phyloP scores from a whole-genome alignment of 805 yeast species.

The Wickerhamiella azyma region DNA sequence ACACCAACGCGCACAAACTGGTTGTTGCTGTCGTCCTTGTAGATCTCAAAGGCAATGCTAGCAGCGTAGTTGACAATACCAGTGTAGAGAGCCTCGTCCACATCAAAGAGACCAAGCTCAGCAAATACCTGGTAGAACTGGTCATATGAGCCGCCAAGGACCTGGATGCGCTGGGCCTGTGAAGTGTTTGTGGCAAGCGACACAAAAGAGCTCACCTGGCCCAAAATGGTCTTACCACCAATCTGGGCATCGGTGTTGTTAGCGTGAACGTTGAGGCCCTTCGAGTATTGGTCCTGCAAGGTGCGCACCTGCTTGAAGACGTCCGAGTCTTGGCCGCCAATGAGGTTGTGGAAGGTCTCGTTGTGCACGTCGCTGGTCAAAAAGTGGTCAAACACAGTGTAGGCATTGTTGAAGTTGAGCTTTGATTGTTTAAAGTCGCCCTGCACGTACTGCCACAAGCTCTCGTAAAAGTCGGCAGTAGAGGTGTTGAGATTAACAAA shows the following conservation, averaged over 20 bases:
- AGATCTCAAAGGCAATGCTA: conserved; percentile 33
- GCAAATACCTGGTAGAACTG: conserved; percentile 32
- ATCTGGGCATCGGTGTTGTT: conserved; percentile 25
- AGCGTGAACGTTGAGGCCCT: conserved; percentile 27
- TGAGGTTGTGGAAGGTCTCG: conserved; percentile 25
- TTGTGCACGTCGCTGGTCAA: conserved; percentile 32
- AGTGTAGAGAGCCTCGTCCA: conserved; percentile 28
- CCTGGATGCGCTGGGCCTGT: conserved; percentile 28
- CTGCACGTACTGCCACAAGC: conserved; percentile 21
- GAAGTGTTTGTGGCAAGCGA: conserved; percentile 27
- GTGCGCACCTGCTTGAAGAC: conserved; percentile 23
- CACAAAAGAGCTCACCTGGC: conserved; percentile 26
- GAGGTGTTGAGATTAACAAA: conserved; percentile 27
- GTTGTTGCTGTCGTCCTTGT: conserved; percentile 15
- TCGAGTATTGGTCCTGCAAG: conserved; percentile 31
- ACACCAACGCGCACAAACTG: conserved; percentile 33
- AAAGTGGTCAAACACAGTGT: conserved; percentile 31
- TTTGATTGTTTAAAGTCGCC: conserved; percentile 19
- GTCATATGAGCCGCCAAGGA: conserved; percentile 35
- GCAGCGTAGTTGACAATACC: conserved; percentile 38
- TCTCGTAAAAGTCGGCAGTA: conserved; percentile 29
- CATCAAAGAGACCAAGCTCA: conserved; percentile 25
- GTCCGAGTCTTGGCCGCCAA: conserved; percentile 22
- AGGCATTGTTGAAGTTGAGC: conserved; percentile 30
- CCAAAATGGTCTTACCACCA: conserved; percentile 32